phyloP scores from a whole-genome alignment of 768 basidiomycete genomes.

The Sarcomyxa edulis region DNA sequence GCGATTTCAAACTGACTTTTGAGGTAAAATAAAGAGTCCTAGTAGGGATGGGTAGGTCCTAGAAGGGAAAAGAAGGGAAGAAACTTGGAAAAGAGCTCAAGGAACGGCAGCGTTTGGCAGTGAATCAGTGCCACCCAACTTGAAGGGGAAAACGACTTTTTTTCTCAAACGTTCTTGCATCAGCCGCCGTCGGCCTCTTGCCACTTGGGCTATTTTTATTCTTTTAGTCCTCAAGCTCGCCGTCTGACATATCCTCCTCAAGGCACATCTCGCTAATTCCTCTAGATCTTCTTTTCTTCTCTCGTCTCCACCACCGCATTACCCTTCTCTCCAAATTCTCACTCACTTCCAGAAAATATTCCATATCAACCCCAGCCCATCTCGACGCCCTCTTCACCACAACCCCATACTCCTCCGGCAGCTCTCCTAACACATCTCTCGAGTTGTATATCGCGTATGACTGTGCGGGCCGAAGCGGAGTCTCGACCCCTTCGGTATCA shows the following conservation, averaged over 20 bases:
- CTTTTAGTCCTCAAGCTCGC: slow-evolving; percentile 4
- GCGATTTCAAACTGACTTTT: no score
- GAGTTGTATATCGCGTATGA: slow-evolving; percentile 58
- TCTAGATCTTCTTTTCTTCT: slow-evolving; percentile 16
- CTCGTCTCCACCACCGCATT: slow-evolving; percentile 38
- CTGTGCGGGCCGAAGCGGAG: slow-evolving; percentile 45
- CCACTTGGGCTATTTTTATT: not conserved
- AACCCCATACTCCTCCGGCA: slow-evolving; percentile 43
- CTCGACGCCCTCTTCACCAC: slow-evolving; percentile 47
- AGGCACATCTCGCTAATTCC: slow-evolving; percentile 5
- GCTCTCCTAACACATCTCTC: slow-evolving; percentile 59
- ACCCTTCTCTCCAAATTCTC: slow-evolving; percentile 66
- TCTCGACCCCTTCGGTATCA: slow-evolving; percentile 9
- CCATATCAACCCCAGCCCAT: slow-evolving; percentile 50
- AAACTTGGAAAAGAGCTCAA: no score
- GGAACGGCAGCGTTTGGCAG: no score
- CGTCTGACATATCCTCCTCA: slow-evolving; percentile 7
- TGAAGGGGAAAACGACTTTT: no score
- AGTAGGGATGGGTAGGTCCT: no score
- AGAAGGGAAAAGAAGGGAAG: no score
- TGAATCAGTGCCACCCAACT: no score
- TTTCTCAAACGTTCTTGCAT: no score
- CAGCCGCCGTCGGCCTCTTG: no score
- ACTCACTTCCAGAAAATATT: slow-evolving; percentile 49
- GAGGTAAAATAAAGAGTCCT: no score